Evolutionary conservation across 2,329 filamentous ascomycete genomes (phyloP).

Genomic region (Scytalidium lignicola): DNA sequence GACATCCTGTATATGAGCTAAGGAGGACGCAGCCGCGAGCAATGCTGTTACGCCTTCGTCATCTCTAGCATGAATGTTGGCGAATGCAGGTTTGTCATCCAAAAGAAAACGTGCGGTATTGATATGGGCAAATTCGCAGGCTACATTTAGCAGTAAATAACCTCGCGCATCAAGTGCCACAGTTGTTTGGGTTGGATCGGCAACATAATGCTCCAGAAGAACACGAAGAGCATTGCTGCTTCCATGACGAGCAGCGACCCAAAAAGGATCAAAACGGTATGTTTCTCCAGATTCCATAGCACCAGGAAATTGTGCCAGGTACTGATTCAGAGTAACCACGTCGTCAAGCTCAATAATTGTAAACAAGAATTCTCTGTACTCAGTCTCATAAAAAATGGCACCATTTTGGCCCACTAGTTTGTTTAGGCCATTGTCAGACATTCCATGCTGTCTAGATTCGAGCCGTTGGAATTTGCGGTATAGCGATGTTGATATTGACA

Average conservation of each 20-base stretch:
- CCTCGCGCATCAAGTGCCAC: slow-evolving; percentile 3
- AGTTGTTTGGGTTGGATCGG: slow-evolving; percentile 2
- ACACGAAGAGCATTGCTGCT: slow-evolving; percentile 12
- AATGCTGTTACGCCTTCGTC: background rate
- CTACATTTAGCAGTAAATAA: slow-evolving; percentile 10
- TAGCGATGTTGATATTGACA: background rate
- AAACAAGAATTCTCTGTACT: background rate
- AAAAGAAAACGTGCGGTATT: slow-evolving; percentile 12
- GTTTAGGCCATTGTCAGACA: background rate
- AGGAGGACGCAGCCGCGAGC: background rate
- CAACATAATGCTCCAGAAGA: slow-evolving; percentile 12
- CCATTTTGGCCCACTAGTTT: background rate
- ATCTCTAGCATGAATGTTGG: slow-evolving; percentile 3
- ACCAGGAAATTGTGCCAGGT: background rate
- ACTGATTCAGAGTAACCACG: slow-evolving; percentile 1
- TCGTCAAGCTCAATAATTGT: slow-evolving; percentile 1
- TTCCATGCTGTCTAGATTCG: background rate
- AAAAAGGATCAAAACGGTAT: slow-evolving; percentile 10
- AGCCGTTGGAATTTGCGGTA: slow-evolving; percentile 1
- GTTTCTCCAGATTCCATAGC: background rate
- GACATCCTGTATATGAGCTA: background rate
- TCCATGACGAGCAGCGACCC: slow-evolving; percentile 10
- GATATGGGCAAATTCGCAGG: slow-evolving; percentile 9
- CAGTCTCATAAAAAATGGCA: background rate
- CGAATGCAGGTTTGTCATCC: slow-evolving; percentile 12